Evolutionary conservation across 495 filamentous ascomycete species (phyloP), one percentile per base, ranked within the genome.

Genomic region (Hyaloscypha hepaticicola): DNA sequence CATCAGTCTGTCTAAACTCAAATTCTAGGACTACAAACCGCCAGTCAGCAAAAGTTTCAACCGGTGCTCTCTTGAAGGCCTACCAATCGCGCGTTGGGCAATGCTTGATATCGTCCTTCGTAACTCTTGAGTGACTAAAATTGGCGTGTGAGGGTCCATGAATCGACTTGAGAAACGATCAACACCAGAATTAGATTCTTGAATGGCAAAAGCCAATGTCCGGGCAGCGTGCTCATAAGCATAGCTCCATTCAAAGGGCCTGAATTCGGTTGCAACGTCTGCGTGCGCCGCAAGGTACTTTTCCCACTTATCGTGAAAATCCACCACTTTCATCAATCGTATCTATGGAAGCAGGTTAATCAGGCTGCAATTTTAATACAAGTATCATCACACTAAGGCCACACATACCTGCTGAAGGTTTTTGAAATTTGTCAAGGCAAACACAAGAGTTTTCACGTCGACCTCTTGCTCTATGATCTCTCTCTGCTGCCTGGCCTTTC

Each of bases 221-320:
- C 76, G 79, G 11, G 86, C 78, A 25, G 85, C 86, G 65, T 86
- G 84, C 19, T 83, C 81, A 72, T 85, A 90, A 25, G 88, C 88
- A 16, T 77, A 75, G 33, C 82, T 79, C 88, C 88, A 90, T 67
- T 82, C 31, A 27, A 33, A 26, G 24, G 57, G 16, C 22, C 57
- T 50, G 11, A 61, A 65, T 55, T 66, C 49, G 24, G 31, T 31
- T n/a, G 28, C 49, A 26, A 63, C n/a, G 12, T 63, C 50, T 26
- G 50, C n/a, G 31, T 63, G 58, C 1, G 58, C 19, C 12, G 26
- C 22, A 50, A 60, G 58, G 25, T 60, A 53, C 50, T 53, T 53
- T 49, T 25, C 38, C 61, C 55, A 68, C 1, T 55, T 50, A 22
- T 26, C 66, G 5, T 58, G 9, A 5, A 74, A n/a, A 62, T 90